A percentile compares a stretch with the other conserved stretches of the same genome.
These are phyloP conservation scores for Spongospora subterranea DNA, from an alignment of 208 protist species.

Conservation along the genomic window DNA sequence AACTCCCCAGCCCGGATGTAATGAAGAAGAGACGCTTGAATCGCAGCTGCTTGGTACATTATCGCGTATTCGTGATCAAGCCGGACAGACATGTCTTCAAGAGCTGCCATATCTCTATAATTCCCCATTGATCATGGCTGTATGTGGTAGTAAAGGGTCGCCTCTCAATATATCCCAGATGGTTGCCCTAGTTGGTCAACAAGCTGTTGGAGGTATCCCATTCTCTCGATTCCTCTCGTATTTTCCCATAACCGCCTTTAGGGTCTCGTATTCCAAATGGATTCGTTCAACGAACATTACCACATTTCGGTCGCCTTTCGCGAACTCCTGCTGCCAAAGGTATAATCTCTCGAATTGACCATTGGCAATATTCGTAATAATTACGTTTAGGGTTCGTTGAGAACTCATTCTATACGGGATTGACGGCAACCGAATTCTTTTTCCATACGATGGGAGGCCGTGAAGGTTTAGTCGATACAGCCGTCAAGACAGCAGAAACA, in stretches of 20 bases:
- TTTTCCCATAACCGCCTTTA: background rate
- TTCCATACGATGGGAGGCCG: slow-evolving; percentile 98
- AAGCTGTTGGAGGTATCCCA: slow-evolving; percentile 91
- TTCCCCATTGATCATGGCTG: slow-evolving; percentile 97
- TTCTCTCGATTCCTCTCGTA: background rate
- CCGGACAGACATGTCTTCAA: slow-evolving; percentile 91
- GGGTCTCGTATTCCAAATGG: slow-evolving; percentile 93
- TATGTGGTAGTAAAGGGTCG: slow-evolving; percentile 91
- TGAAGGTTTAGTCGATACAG: slow-evolving; percentile 95
- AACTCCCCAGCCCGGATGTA: slow-evolving; percentile 89
- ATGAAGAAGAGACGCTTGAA: slow-evolving; percentile 78
- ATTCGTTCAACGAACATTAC: slow-evolving; percentile 95
- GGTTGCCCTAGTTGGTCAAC: slow-evolving; percentile 95
- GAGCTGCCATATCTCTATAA: slow-evolving; percentile 91
- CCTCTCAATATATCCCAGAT: slow-evolving; percentile 99
- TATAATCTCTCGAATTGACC: background rate
- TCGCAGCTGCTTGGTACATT: slow-evolving; percentile 91
- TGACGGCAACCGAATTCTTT: slow-evolving; percentile 98
- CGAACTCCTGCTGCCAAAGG: slow-evolving; percentile 89
- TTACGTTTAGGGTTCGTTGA: slow-evolving; percentile 85
- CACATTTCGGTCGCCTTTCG: slow-evolving; percentile 92
- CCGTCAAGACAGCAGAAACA: slow-evolving; percentile 99
- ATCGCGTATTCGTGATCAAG: slow-evolving; percentile 94
- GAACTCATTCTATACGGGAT: slow-evolving; percentile 97
- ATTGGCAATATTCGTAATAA: too few relatives aligned